These are phyloP conservation scores for Chaetomium olivaceum DNA, from an alignment of 2,329 filamentous ascomycete species.

Conservation along the genomic window DNA sequence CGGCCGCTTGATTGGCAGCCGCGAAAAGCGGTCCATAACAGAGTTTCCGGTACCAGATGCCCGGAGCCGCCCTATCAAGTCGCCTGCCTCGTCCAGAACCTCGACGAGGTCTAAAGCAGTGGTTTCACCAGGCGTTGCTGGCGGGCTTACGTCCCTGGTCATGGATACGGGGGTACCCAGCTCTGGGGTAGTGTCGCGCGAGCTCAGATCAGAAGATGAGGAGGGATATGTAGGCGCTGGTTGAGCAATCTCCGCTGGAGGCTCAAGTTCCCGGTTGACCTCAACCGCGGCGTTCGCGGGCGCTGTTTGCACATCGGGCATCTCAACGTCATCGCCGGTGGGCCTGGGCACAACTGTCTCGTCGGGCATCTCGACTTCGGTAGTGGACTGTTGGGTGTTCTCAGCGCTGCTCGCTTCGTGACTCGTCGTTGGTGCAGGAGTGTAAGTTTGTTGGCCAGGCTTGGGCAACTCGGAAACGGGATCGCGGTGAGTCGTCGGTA, in stretches of 20 bases:
- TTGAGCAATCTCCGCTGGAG: not conserved
- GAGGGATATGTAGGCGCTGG: constrained; percentile 2
- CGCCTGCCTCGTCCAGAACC: constrained; percentile 43
- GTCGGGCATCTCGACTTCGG: not conserved
- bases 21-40: constrained; percentile 42
- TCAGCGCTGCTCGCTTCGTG: not conserved
- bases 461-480: not conserved
- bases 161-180: constrained; percentile 14
- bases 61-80: constrained; percentile 42
- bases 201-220: constrained; percentile 21
- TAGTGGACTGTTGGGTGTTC: not conserved
- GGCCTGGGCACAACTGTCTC: not conserved
- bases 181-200: constrained; percentile 18
- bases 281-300: not conserved
- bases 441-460: not conserved
- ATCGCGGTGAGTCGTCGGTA: not conserved
- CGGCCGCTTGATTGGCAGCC: constrained; percentile 42
- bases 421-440: not conserved
- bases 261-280: not conserved
- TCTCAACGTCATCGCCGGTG: constrained; percentile 6
- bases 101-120: constrained; percentile 35
- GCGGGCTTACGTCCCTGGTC: not conserved
- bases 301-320: not conserved
- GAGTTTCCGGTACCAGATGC: constrained; percentile 44
- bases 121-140: not conserved